A percentile compares a stretch with the other conserved stretches of the same genome.
phyloP scores from a whole-genome alignment of 371 early-diverging fungal species.

The Lichtheimia corymbifera region DNA sequence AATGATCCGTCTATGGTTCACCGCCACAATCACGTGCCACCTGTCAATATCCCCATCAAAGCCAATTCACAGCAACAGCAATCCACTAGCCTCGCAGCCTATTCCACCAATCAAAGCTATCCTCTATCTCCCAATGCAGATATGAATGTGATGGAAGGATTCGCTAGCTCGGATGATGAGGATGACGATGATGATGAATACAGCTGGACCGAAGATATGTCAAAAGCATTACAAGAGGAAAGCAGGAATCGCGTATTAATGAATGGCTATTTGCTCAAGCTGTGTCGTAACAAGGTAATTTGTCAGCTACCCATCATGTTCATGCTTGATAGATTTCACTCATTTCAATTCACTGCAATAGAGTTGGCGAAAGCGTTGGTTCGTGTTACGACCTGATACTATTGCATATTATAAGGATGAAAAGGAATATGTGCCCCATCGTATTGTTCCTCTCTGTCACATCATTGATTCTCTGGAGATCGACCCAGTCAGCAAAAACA shows the following conservation, averaged over 20 bases:
- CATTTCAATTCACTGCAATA: conserved; percentile 15
- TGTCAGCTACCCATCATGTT: too few relatives aligned
- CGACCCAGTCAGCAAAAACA: conserved; percentile 61
- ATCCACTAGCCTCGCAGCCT: conserved; percentile 20
- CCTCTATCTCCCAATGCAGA: conserved; percentile 44
- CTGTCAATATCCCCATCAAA: background rate
- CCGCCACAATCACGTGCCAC: background rate
- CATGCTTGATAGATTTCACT: background rate
- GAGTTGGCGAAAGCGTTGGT: conserved; percentile 86
- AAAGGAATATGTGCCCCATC: conserved; percentile 76
- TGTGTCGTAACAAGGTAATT: conserved; percentile 64
- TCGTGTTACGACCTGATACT: conserved; percentile 74
- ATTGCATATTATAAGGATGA: conserved; percentile 79
- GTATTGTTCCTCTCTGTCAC: conserved; percentile 65
- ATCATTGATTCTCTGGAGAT: conserved; percentile 77
- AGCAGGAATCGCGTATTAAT: conserved; percentile 53
- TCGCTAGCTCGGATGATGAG: conserved; percentile 51
- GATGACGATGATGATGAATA: conserved; percentile 24
- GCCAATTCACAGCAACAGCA: background rate
- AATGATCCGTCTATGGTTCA: background rate
- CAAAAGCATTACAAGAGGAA: conserved; percentile 38
- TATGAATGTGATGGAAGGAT: conserved; percentile 32
- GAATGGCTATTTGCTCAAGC: conserved; percentile 74
- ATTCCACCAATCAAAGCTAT: conserved; percentile 30
- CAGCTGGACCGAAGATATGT: conserved; percentile 16